phyloP scores from a whole-genome alignment of 108 stramenopile genomes.

The Pseudonitzschia pungens region DNA sequence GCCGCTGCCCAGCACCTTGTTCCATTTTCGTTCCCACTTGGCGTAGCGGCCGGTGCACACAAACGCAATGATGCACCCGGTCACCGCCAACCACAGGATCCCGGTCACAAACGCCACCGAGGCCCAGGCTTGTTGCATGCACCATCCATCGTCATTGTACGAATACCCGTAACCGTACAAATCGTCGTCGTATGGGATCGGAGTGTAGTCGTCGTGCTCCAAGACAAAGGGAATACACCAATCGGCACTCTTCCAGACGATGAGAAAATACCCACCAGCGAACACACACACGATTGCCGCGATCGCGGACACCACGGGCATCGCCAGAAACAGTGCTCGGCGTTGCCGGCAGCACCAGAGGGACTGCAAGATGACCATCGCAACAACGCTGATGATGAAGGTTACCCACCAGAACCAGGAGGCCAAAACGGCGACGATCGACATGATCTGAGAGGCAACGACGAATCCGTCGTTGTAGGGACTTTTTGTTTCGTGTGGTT shows the following conservation, averaged over 20 bases:
- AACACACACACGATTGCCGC: background rate
- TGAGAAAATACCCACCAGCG: background rate
- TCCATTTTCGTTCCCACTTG: background rate
- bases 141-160: background rate
- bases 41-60: background rate
- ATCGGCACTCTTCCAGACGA: background rate
- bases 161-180: no score
- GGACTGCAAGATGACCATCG: background rate
- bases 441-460: background rate
- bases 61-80: background rate
- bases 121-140: background rate
- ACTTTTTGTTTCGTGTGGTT: background rate
- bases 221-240: background rate
- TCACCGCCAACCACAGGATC: background rate
- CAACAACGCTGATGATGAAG: background rate
- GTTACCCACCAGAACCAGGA: background rate
- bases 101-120: background rate
- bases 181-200: no score
- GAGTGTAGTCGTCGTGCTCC: background rate
- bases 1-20: no score
- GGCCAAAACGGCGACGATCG: background rate
- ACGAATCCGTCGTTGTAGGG: background rate
- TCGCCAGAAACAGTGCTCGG: background rate
- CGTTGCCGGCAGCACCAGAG: constrained; percentile 3
- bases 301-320: background rate